Base-by-base conservation (phyloP, 768 basidiomycete species). In the Tulasnella sp. region DNA sequence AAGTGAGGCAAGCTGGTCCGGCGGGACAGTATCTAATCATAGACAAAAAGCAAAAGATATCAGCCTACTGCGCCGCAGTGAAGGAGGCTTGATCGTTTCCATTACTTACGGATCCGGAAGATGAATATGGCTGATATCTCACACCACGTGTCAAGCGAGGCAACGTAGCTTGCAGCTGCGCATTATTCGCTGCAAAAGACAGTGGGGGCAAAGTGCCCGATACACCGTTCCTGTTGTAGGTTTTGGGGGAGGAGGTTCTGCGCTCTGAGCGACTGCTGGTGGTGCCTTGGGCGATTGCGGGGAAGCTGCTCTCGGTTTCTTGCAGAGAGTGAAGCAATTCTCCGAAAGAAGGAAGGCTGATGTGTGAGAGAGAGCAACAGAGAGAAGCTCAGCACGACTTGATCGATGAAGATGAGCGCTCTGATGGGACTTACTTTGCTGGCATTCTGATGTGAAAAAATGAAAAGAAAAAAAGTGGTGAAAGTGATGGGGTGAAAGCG, bases 271-370 rank as follows among this genome's bases (percentile, higher is more conserved):
- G 38, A 25, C 15, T 25, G 67, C 67, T n/a, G 67, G 5, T 72
- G 34, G 71, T 38, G 17, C 45, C 19, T 49, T 49, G 67, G 11
- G 67, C 67, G 67, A 67, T 67, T 73, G 22, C 39, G 1, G 72
- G 45, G 45, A 49, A 49, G 45, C 45, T 49, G 22, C 45, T 25
- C 36, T 73, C 72, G 42, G 25, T 49, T 31, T 73, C 72, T 29
- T 49, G 38, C 36, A 75, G 64, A 40, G 74, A 75, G 45, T 75
- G 58, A 12, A 75, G 36, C 58, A 75, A 67, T 64, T 75, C 74
- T 70, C 74, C 74, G 67, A 75, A 75, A 17, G 74, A 75, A 38
- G 74, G 74, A 22, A 75, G 45, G 73, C 73, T 74, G 29, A 31
- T 42, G n/a, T 9, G 64, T 67, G 8, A 34, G 9, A 67, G 17